Evolutionary conservation across 2,329 filamentous ascomycete species (phyloP).

Genomic region (Periconia macrospinosa): DNA sequence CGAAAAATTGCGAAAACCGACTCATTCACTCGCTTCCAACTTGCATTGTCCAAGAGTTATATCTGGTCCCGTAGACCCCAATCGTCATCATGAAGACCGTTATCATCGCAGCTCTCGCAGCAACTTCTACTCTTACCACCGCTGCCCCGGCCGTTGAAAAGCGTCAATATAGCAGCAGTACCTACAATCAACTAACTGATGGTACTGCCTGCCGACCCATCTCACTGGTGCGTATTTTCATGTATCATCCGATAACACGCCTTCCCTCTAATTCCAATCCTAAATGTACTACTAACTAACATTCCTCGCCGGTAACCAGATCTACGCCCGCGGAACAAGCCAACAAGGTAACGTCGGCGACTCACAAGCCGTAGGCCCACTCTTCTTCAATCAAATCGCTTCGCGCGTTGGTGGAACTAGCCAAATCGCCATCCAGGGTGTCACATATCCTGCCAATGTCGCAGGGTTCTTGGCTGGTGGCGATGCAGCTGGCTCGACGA

Average conservation of each 20-base stretch:
- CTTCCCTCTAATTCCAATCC: too few species aligned
- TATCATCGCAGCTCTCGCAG: too few species aligned
- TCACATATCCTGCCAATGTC: conserved; percentile 50
- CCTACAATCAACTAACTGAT: conserved; percentile 35
- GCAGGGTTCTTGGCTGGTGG: conserved; percentile 49
- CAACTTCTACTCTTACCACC: too few species aligned
- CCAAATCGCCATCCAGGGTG: conserved; percentile 54
- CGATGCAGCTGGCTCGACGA: conserved; percentile 43
- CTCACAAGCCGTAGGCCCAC: conserved; percentile 45
- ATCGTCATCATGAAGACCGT: too few species aligned
- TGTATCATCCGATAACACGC: too few species aligned
- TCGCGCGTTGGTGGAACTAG: conserved; percentile 38
- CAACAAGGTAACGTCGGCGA: conserved; percentile 54
- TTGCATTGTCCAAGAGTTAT: too few species aligned
- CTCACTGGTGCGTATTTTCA: too few species aligned
- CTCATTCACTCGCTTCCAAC: too few species aligned
- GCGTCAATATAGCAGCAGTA: conserved; percentile 23
- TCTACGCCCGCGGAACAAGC: conserved; percentile 58
- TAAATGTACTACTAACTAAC: too few species aligned
- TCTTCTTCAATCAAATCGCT: conserved; percentile 50
- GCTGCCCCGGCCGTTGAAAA: conserved; percentile 3
- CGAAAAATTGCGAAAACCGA: too few species aligned
- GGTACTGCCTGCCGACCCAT: conserved; percentile 40
- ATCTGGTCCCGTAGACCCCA: too few species aligned
- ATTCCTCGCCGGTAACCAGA: conserved; percentile 14